Base-by-base conservation (phyloP, 306 rosid species). In the Comarum palustre region DNA sequence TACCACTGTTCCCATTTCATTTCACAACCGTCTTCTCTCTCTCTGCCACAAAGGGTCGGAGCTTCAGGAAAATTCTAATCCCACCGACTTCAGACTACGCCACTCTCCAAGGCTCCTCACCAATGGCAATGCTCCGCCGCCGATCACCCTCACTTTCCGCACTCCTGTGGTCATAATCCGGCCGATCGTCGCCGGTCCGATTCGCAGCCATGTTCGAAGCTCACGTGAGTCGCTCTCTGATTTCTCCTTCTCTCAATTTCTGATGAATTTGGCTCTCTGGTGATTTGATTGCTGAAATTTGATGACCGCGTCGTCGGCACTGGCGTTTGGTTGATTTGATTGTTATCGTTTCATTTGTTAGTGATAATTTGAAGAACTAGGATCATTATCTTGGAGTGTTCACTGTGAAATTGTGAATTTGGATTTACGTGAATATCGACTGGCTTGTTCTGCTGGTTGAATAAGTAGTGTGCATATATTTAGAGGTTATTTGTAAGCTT, bases 201-300 rank as follows among this genome's bases (percentile, higher is more conserved):
- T 72, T 72, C 81, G 36, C 86, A 85, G 84, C 72, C 87, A 94
- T 94, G 99, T 94, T 94, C 75, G 99, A 94, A 83, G 92, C 97
- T 75, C 97, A 91, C 83, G 99, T 94, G 87, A 84, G 92, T 64
- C 22, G 77, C 66, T 45, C 69, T 58, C 24, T 57, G 16, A 8
- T 5, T 29, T 31, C 3, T 71, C 60, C 25, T 71, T 25, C 22
- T 42, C 20, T 25, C 19, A 4, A 41, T 77, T 76, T n/a, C 20
- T 58, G 11, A 43, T 79, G 76, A 15, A 22, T 36, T n/a, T n/a
- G n/a, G n/a, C n/a, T n/a, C n/a, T n/a, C n/a, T n/a, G n/a, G n/a
- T n/a, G n/a, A n/a, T n/a, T n/a, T n/a, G n/a, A n/a, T n/a, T n/a
- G n/a, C n/a, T 62, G 71, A 17, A 57, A 57, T 72, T 72, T 57